Evolutionary conservation across 2,329 filamentous ascomycete species (phyloP).

Genomic region (Colletotrichum acutatum): DNA sequence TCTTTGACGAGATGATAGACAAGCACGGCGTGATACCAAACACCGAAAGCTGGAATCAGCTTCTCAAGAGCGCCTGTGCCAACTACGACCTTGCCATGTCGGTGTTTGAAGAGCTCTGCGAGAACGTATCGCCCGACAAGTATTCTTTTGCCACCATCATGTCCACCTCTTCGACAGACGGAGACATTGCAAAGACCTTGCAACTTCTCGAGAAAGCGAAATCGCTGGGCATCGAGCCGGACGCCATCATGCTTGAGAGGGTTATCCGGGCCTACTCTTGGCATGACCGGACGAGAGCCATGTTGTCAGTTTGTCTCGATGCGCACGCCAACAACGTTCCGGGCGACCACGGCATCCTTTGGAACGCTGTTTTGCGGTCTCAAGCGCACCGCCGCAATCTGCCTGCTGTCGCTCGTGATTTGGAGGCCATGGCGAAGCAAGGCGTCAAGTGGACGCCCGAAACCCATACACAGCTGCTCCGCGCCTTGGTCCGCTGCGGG

Average conservation of each 20-base stretch:
- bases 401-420: conserved; percentile 58
- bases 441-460: conserved; percentile 59
- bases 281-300: conserved; percentile 49
- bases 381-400: conserved; percentile 72
- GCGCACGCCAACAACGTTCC: conserved; percentile 63
- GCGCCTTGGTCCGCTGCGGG: conserved; percentile 59
- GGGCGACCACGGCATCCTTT: conserved; percentile 69
- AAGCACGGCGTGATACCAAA: conserved; percentile 69
- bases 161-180: conserved; percentile 74
- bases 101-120: conserved; percentile 70
- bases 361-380: conserved; percentile 81
- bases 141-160: conserved; percentile 80
- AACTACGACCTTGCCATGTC: conserved; percentile 74
- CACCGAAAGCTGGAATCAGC: conserved; percentile 76
- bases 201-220: conserved; percentile 73
- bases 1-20: conserved; percentile 70
- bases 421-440: conserved; percentile 60
- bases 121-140: conserved; percentile 63
- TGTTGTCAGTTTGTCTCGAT: conserved; percentile 54
- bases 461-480: conserved; percentile 62
- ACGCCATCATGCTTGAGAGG: conserved; percentile 65
- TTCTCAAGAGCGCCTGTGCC: conserved; percentile 76
- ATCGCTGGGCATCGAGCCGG: conserved; percentile 61
- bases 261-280: conserved; percentile 75
- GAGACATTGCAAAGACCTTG: conserved; percentile 77